Base-by-base conservation (phyloP, 257 asterid genomes). In the Nicotiana tomentosiformis region DNA sequence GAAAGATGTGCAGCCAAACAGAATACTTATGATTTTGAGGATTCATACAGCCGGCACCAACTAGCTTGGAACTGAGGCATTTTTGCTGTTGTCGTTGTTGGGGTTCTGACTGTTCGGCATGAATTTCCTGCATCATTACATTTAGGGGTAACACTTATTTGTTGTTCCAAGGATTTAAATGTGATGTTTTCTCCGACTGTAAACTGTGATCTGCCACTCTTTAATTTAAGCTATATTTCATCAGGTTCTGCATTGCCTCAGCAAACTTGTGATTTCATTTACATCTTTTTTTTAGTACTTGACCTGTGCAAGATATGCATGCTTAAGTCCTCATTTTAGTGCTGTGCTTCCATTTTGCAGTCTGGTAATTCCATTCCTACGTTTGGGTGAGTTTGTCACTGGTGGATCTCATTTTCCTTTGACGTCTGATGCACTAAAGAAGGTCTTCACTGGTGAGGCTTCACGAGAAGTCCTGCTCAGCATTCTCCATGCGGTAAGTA, bases 381-480 rank as follows among this genome's bases (percentile, higher is more conserved):
- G 99, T 37, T 85, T 96, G 66, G 99, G 99, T 7, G 99, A 96
- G 88, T 74, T 84, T 60, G 57, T 96, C 67, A 87, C 97, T 55
- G 97, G 98, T 58, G 98, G 98, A 79, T 93, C 98, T 78, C 98
- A 94, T 89, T 96, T 96, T 87, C 92, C 98, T 78, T 85, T 96
- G 70, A 93, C 93, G 62, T 83, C 98, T 64, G 98, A 94, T 86
- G 99, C 99, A 20, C 85, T 96, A 30, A 96, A 93, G 97, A 96
- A 94, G 90, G 97, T 96, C 37, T 89, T 96, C 88, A 89, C 94
- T 35, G 99, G 99, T 66, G 83, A 92, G 85, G 98, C 99, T 88
- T 96, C 99, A 64, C 26, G 30, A 30, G 98, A 94, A 78, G 90
- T 94, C 83, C 66, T 93, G 86, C 90, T 89, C 76, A 92, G 99